Percentiles rank a stretch among this genome's conserved stretches.
Conservation (phyloP, 192 early-diverging fungal species). For the Allomyces macrogynus region DNA sequence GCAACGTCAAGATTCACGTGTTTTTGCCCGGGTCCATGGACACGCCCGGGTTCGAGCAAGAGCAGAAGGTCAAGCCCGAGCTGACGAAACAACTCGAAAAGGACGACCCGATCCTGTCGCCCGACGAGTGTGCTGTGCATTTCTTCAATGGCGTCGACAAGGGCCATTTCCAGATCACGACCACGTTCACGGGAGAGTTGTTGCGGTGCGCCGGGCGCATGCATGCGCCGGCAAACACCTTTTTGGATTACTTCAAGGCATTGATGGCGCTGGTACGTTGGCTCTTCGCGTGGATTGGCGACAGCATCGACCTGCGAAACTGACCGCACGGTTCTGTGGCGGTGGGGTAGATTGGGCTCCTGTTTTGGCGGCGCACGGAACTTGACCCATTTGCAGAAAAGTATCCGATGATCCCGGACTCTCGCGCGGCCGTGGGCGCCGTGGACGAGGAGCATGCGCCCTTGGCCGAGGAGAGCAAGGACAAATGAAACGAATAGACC, state of each 20-base stretch:
- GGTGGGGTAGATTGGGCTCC: neutral
- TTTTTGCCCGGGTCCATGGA: slow-evolving; percentile 24
- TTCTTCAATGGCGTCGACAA: slow-evolving; percentile 12
- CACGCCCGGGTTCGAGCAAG: slow-evolving; percentile 21
- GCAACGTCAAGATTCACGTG: slow-evolving; percentile 16
- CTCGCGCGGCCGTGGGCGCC: no score
- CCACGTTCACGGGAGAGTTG: neutral
- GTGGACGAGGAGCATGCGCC: no score
- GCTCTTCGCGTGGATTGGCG: neutral
- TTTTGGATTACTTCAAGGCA: neutral
- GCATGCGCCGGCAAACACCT: neutral
- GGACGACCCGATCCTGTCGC: slow-evolving; percentile 8
- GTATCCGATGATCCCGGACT: neutral
- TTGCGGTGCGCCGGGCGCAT: neutral
- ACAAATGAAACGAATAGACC: no score
- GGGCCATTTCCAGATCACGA: neutral
- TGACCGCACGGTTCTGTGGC: no score
- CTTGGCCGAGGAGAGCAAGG: no score
- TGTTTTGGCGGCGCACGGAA: slow-evolving; percentile 1
- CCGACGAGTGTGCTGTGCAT: slow-evolving; percentile 13
- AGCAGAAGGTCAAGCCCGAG: slow-evolving; percentile 24
- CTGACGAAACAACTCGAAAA: slow-evolving; percentile 21
- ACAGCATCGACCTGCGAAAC: neutral
- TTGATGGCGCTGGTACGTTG: neutral
- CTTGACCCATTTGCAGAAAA: neutral